Evolutionary conservation across 768 basidiomycete species (phyloP).

Genomic region (Pisolithus orientalis): DNA sequence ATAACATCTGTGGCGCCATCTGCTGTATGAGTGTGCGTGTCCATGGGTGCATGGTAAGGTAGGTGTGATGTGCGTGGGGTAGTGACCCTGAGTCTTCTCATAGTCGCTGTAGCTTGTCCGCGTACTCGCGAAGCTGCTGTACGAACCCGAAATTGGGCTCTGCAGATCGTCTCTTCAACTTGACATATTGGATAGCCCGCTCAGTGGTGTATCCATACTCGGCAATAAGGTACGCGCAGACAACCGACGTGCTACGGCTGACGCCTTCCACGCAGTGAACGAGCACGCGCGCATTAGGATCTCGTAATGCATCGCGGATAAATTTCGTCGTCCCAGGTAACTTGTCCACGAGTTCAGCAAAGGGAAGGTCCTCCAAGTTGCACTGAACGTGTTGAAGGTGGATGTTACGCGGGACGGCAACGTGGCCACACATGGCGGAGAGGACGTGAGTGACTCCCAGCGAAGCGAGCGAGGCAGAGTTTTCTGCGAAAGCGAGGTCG

Average conservation of each 20-base stretch:
- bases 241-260: constrained; percentile 64
- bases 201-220: constrained; percentile 50
- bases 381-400: constrained; percentile 41
- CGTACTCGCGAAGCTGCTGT: constrained; percentile 67
- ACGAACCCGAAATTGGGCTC: constrained; percentile 74
- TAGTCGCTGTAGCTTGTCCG: constrained; percentile 25
- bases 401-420: constrained; percentile 33
- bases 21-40: neutral
- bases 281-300: constrained; percentile 55
- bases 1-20: neutral
- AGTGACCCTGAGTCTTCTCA: neutral
- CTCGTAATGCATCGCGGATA: constrained; percentile 48
- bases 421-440: constrained; percentile 52
- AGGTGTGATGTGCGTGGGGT: neutral
- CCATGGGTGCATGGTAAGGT: neutral
- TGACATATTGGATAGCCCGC: constrained; percentile 58
- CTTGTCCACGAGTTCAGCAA: constrained; percentile 66
- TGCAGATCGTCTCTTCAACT: constrained; percentile 49
- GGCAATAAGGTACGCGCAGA: constrained; percentile 66
- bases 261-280: constrained; percentile 75
- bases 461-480: constrained; percentile 44
- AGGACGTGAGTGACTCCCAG: constrained; percentile 73
- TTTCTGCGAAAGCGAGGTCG: constrained; percentile 70
- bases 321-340: constrained; percentile 61
- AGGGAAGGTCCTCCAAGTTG: constrained; percentile 63